phyloP scores from a whole-genome alignment of 192 early-diverging fungal genomes.

The Backusella tuberculispora region DNA sequence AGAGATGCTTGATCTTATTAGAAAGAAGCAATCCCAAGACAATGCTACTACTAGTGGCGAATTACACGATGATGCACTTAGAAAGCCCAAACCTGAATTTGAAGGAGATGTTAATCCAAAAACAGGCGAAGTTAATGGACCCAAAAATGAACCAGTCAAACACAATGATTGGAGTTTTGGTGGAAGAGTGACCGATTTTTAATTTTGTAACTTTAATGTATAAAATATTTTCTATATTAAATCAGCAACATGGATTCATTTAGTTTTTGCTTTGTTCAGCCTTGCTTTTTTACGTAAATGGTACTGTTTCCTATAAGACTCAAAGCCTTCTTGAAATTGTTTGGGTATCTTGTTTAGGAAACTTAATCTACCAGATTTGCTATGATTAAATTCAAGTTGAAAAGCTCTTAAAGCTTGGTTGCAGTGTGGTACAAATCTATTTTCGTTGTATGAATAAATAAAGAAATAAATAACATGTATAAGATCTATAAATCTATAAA shows the following conservation, averaged over 20 bases:
- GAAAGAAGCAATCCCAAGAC: conserved; percentile 44
- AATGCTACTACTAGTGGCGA: conserved; percentile 27
- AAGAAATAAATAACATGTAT: background rate
- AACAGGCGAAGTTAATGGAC: conserved; percentile 81
- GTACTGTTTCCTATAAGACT: conserved; percentile 52
- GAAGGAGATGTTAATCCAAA: conserved; percentile 76
- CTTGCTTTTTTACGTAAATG: conserved; percentile 50
- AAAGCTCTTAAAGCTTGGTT: conserved; percentile 59
- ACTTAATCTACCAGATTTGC: conserved; percentile 47
- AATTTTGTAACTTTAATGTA: conserved; percentile 14
- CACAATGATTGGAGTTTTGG: conserved; percentile 84
- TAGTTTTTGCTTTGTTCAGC: conserved; percentile 33
- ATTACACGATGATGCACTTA: conserved; percentile 55
- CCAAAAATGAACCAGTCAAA: conserved; percentile 80
- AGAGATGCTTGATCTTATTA: conserved; percentile 74
- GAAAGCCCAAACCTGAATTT: conserved; percentile 58
- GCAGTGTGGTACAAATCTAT: conserved; percentile 62
- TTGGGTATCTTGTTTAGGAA: conserved; percentile 59
- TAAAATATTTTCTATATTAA: conserved; percentile 12
- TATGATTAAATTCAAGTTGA: conserved; percentile 57
- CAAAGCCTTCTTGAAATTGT: conserved; percentile 59
- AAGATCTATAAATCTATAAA: background rate
- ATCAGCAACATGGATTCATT: background rate
- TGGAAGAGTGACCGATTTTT: conserved; percentile 67
- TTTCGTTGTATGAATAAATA: background rate